Evolutionary conservation across 257 asterid species (phyloP), one percentile per base, ranked within the genome.

Genomic region (Misopates orontium): DNA sequence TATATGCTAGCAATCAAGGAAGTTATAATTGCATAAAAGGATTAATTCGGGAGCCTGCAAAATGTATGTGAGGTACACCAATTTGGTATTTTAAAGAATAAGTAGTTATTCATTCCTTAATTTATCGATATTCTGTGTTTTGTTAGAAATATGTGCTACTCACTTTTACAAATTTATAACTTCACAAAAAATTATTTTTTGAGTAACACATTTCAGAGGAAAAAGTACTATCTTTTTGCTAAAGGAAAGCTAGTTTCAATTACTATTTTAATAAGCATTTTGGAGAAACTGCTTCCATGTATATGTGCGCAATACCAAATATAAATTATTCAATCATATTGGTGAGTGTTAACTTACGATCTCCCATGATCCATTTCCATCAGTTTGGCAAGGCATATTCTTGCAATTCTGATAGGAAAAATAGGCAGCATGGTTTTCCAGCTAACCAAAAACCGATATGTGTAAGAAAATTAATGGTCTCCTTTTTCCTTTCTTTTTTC

Each of bases 401-500:
- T 9, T 1, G 17, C 8, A 7, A 44, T 44, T 10, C 50, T 15
- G 18, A 44, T n/a, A 36, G 62, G 18, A 56, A 28, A 16, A 15
- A 15, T 25, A 6, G 23, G 22, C 21, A 56, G 9, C 31, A 15
- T 55, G 44, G 17, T 28, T 4, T 28, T 16, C 45, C 44, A 13
- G 41, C 60, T 24, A 55, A 24, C 32, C 41, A 55, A 6, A 55
- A 18, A 25, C 60, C 15, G 13, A 28, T 16, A 49, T 4, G 0
- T n/a, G 23, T 18, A 49, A 23, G 12, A 49, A 49, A 49, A n/a
- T 51, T 21, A 56, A 56, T 44, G 50, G n/a, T 44, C 50, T 44
- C n/a, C 14, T 16, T 17, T 28, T 17, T 40, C 17, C n/a, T 54
- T 42, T 61, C 62, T 23, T 42, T 56, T 67, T 39, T 54, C 55